Evolutionary conservation across 768 basidiomycete species (phyloP).

Genomic region (Lyophyllum shimeji): DNA sequence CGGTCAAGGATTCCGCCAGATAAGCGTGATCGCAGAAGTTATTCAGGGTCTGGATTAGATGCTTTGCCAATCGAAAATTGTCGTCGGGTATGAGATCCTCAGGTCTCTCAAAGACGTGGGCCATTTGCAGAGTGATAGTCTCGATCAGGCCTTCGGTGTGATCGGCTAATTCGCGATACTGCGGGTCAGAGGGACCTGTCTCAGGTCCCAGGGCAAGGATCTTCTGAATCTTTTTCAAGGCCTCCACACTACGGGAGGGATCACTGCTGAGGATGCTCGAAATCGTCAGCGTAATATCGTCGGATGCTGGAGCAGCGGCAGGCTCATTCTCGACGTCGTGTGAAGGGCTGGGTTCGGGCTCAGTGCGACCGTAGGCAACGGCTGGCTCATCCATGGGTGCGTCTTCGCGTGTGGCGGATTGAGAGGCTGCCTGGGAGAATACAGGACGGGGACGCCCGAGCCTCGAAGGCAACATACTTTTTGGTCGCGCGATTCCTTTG

Average conservation of each 20-base stretch:
- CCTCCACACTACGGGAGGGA: slow-evolving; percentile 83
- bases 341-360: not conserved
- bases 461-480: slow-evolving; percentile 73
- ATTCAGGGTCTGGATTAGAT: slow-evolving; percentile 94
- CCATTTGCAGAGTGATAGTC: slow-evolving; percentile 89
- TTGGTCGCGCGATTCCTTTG: slow-evolving; percentile 51
- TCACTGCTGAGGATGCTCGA: slow-evolving; percentile 90
- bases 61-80: slow-evolving; percentile 93
- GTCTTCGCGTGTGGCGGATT: slow-evolving; percentile 27
- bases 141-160: slow-evolving; percentile 85
- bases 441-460: slow-evolving; percentile 65
- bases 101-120: slow-evolving; percentile 84
- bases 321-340: slow-evolving; percentile 24
- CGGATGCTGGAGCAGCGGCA: slow-evolving; percentile 33
- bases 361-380: not conserved
- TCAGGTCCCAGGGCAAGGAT: slow-evolving; percentile 78
- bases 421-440: slow-evolving; percentile 27
- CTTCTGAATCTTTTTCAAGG: slow-evolving; percentile 90
- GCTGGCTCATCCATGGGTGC: slow-evolving; percentile 12
- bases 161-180: slow-evolving; percentile 77
- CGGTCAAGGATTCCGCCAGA: slow-evolving; percentile 84
- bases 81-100: slow-evolving; percentile 71
- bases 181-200: slow-evolving; percentile 61
- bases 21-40: slow-evolving; percentile 90
- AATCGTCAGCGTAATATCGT: slow-evolving; percentile 78